Conservation (phyloP, 768 basidiomycete genomes). For the Phylloporus rhodoxanthus region DNA sequence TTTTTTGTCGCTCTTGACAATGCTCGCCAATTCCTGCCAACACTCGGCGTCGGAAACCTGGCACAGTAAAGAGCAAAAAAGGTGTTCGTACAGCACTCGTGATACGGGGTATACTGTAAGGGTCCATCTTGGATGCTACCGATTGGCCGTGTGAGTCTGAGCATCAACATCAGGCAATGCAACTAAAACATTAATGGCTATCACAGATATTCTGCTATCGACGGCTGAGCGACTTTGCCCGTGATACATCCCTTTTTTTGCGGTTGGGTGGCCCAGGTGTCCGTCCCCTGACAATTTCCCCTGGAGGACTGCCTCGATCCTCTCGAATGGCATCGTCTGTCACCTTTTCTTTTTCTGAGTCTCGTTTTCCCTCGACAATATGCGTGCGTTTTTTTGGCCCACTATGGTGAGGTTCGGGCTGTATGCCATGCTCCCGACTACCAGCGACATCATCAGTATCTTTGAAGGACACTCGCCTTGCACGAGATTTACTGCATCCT, state of each 20-base stretch:
- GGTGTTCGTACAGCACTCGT: slow-evolving; percentile 15
- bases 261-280: slow-evolving; percentile 24
- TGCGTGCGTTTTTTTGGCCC: slow-evolving; percentile 6
- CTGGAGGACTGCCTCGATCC: slow-evolving; percentile 9
- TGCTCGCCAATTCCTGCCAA: slow-evolving; percentile 56
- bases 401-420: slow-evolving; percentile 3
- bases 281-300: slow-evolving; percentile 16
- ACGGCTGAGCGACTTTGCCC: slow-evolving; percentile 19
- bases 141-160: slow-evolving; percentile 7
- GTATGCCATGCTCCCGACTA: slow-evolving; percentile 5
- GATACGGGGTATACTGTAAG: slow-evolving; percentile 16
- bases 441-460: slow-evolving; percentile 20
- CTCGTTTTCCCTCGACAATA: slow-evolving; percentile 9
- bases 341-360: slow-evolving; percentile 15
- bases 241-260: slow-evolving; percentile 12
- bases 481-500: slow-evolving; percentile 47
- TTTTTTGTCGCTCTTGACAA: slow-evolving; percentile 62
- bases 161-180: slow-evolving; percentile 1
- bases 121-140: slow-evolving; percentile 14
- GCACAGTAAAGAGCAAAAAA: background rate
- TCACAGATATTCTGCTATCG: slow-evolving; percentile 17
- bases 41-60: slow-evolving; percentile 9
- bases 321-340: slow-evolving; percentile 10
- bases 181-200: slow-evolving; percentile 5
- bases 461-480: slow-evolving; percentile 53